These are phyloP conservation scores for Pleurotus tuoliensis DNA, from an alignment of 768 basidiomycete genomes.

Conservation along the genomic window DNA sequence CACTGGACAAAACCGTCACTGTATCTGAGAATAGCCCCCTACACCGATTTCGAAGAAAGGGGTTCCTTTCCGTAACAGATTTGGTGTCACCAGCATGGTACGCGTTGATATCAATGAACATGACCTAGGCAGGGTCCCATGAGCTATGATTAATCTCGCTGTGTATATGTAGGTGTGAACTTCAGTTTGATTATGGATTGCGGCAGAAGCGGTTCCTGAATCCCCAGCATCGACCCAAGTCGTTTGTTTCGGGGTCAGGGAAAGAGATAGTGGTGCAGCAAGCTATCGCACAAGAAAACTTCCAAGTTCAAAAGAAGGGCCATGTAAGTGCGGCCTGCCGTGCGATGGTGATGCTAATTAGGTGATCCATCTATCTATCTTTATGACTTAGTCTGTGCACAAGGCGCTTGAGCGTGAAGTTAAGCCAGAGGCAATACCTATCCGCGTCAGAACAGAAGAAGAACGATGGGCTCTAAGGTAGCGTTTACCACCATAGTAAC, in stretches of 20 bases:
- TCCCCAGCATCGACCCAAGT: constrained; percentile 44
- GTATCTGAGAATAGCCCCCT: constrained; percentile 30
- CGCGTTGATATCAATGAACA: constrained; percentile 12
- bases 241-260: constrained; percentile 55
- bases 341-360: background rate
- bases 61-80: constrained; percentile 58
- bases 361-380: background rate
- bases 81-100: constrained; percentile 61
- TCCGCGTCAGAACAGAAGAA: constrained; percentile 52
- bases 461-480: constrained; percentile 81
- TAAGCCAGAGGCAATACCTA: constrained; percentile 48
- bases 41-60: constrained; percentile 38
- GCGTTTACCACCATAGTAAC: background rate
- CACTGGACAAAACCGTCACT: background rate
- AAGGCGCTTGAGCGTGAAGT: constrained; percentile 74
- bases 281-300: constrained; percentile 49
- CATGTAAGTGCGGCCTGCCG: constrained; percentile 32
- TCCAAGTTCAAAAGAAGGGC: constrained; percentile 46
- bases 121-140: background rate
- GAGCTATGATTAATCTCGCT: background rate
- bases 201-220: constrained; percentile 51
- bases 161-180: constrained; percentile 58
- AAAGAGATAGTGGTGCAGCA: constrained; percentile 55
- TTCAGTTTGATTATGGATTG: constrained; percentile 75
- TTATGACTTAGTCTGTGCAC: constrained; percentile 56